Evolutionary conservation across 2,329 filamentous ascomycete genomes (phyloP).

Genomic region (Aspergillus amoenus): DNA sequence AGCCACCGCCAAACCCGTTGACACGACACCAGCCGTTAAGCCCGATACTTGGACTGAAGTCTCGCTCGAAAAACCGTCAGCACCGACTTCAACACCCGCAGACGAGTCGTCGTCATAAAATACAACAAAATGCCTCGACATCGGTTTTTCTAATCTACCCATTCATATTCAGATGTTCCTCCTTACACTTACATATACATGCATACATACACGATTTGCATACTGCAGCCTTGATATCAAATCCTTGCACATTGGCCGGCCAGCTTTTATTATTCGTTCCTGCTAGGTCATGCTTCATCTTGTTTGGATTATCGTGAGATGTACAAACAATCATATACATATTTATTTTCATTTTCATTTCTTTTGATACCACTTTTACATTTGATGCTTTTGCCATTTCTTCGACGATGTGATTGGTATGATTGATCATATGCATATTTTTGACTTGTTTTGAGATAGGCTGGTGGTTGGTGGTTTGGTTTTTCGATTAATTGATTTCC

Average conservation of each 20-base stretch:
- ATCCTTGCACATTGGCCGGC: no score
- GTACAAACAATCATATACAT: not conserved
- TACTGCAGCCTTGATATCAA: not conserved
- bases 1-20: not conserved
- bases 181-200: not conserved
- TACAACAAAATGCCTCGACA: not conserved
- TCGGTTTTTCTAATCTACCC: not conserved
- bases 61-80: not conserved
- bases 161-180: not conserved
- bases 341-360: not conserved
- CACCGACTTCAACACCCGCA: not conserved
- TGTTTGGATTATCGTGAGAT: not conserved
- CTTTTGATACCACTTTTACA: constrained; percentile 1
- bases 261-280: not conserved
- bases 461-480: not conserved
- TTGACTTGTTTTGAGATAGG: not conserved
- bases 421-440: not conserved
- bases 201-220: not conserved
- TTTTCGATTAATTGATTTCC: not conserved
- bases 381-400: not conserved
- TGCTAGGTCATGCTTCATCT: not conserved
- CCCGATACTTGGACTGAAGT: not conserved
- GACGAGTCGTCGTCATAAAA: not conserved
- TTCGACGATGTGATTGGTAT: not conserved
- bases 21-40: not conserved